A percentile compares a stretch with the other conserved stretches of the same genome.
Conservation (phyloP, 768 basidiomycete genomes). For the Lactarius sp. region DNA sequence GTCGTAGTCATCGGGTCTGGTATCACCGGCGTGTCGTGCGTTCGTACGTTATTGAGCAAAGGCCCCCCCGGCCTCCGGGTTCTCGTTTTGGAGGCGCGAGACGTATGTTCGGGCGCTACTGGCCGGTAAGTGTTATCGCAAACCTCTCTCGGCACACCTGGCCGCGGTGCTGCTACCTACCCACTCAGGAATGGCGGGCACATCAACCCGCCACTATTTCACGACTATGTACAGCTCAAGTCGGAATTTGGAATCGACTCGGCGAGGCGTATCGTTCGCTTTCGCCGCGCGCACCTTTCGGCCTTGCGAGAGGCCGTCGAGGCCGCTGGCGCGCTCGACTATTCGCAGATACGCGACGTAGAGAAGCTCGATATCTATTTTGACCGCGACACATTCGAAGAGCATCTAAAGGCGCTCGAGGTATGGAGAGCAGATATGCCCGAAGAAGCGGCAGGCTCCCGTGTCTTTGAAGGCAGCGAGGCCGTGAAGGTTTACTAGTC, state of each 20-base stretch:
- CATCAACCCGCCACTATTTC: constrained; percentile 53
- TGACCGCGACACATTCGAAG: constrained; percentile 37
- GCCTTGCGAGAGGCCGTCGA: constrained; percentile 45
- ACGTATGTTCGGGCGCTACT: constrained; percentile 69
- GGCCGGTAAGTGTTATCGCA: constrained; percentile 46
- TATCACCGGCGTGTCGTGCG: constrained; percentile 63
- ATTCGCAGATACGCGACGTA: constrained; percentile 54
- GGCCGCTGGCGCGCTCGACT: constrained; percentile 48
- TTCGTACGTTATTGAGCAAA: constrained; percentile 46
- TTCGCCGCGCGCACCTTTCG: constrained; percentile 54
- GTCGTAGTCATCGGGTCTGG: constrained; percentile 75
- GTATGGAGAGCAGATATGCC: constrained; percentile 49
- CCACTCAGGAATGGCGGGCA: constrained; percentile 65
- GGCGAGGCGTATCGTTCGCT: constrained; percentile 53
- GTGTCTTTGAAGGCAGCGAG: constrained; percentile 32
- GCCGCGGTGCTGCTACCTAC: neutral
- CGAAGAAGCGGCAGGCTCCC: constrained; percentile 36
- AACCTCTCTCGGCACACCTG: neutral
- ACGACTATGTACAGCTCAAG: constrained; percentile 50
- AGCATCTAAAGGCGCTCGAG: constrained; percentile 41
- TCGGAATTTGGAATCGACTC: constrained; percentile 40
- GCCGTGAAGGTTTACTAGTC: constrained; percentile 32
- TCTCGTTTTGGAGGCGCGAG: constrained; percentile 79
- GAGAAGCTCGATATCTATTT: constrained; percentile 56
- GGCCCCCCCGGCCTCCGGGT: constrained; percentile 36